These are phyloP conservation scores for Lanmaoa rubissima DNA, from an alignment of 768 basidiomycete species.

Conservation along the genomic window DNA sequence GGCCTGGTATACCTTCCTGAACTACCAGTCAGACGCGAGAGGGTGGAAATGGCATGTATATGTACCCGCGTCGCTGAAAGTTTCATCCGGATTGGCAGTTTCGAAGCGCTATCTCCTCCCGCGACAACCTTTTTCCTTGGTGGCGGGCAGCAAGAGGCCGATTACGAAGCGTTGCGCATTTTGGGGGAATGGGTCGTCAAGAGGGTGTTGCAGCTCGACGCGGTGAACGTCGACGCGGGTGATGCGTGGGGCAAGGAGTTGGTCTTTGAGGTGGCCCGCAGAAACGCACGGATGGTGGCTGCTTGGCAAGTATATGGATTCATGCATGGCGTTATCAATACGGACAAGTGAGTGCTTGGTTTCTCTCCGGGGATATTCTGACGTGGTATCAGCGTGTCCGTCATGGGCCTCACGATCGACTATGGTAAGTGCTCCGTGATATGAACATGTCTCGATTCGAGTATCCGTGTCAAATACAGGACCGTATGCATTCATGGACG, in stretches of 20 bases:
- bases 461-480: conserved; percentile 41
- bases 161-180: conserved; percentile 71
- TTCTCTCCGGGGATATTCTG: neutral
- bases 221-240: conserved; percentile 40
- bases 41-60: conserved; percentile 66
- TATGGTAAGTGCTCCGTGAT: conserved; percentile 45
- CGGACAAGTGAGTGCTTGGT: conserved; percentile 82
- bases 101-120: conserved; percentile 81
- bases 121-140: conserved; percentile 63
- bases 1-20: conserved; percentile 72
- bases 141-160: conserved; percentile 70
- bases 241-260: conserved; percentile 70
- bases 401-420: conserved; percentile 75
- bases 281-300: conserved; percentile 92
- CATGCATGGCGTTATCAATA: conserved; percentile 97
- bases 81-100: conserved; percentile 89
- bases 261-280: conserved; percentile 72
- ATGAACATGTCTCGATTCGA: neutral
- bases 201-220: conserved; percentile 52
- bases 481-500: conserved; percentile 94
- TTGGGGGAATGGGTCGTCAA: conserved; percentile 74
- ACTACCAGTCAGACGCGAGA: conserved; percentile 75
- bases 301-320: conserved; percentile 95
- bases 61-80: conserved; percentile 83
- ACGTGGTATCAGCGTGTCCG: conserved; percentile 54